Base-by-base conservation (phyloP, 768 basidiomycete genomes). In the Leccinum broughii region DNA sequence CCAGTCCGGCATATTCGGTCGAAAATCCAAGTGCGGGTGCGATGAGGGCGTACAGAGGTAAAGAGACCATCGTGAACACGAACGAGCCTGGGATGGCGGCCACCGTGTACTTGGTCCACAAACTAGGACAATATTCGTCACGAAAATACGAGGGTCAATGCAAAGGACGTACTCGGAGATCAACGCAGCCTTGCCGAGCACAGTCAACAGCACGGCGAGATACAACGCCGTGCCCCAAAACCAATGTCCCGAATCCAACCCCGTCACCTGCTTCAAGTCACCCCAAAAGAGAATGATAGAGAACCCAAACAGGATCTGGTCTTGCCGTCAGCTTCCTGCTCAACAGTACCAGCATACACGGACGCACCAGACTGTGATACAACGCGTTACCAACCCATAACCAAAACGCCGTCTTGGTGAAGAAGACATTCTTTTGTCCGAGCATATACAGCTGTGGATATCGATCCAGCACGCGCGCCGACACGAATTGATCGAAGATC, bases 51-150 rank as follows among this genome's bases (percentile, higher is more conserved):
- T 99, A 99, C 0, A 98, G 70, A 0, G 97, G 96, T 1, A 99
- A 81, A 77, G 93, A 93, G 52, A 89, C 67, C 94, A 98, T 97
- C n/a, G 97, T 92, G 77, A 98, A 95, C 37, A 90, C 73, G 71
- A 98, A 97, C 3, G 97, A 98, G 20, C 97, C 97, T 2, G 96
- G 97, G 54, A 99, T 99, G 11, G 97, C 96, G 44, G 93, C 93
- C 52, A 98, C 92, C 13, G 96, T 98, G 70, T 98, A 99, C 72
- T 98, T 98, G 1, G 97, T 99, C 97, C 97, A 99, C n/a, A 99
- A 76, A 67, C 96, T 99, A 17, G 44, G 60, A 8, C 57, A 26
- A 4, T 10, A 10, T 13, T 26, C 48, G 59, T 61, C 52, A 46
- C 44, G 13, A 5, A 4, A 63, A 6, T 30, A 26, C 10, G 56